Evolutionary conservation across 371 early-diverging fungal species (phyloP), one percentile per base, ranked within the genome.

Genomic region (Encephalitozoon cuniculi): DNA sequence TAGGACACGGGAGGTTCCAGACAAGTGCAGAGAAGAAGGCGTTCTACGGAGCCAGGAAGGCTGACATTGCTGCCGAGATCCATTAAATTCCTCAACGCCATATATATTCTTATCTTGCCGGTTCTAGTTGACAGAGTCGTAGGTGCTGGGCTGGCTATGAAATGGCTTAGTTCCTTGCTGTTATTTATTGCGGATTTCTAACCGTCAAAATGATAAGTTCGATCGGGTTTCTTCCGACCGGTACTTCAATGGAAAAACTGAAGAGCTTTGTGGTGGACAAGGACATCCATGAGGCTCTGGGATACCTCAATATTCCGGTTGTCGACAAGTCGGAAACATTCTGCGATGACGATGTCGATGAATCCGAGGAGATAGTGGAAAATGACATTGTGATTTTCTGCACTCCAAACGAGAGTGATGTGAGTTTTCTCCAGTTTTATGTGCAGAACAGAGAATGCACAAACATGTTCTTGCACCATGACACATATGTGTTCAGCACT

Each of bases 1-100:
- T 94, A 87, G 99, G 99, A 83, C 94, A 94, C 87, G 99, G 97
- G 88, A 93, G 99, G 85, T 97, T 96, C 96, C 97, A 99, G 89
- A 96, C 99, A 84, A 87, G 90, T 79, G 92, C 88, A 84, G 99
- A 99, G 89, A 97, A 97, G 92, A 87, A 88, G 84, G 88, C 89
- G 71, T 95, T 93, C 90, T 89, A 91, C 89, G 96, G 86, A 66
- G 81, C 75, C 39, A 75, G 75, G 53, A 87, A 87, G 81, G 75
- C 82, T 63, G 84, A 84, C 46, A 53, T 86, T 63, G 63, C 41
- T 39, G 69, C 71, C 49, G 85, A 84, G 51, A 49, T 63, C 63
- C 55, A 82, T 69, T 74, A 74, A 75, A 80, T 52, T 54, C 52
- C 59, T 70, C 78, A 70, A 75, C 21, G 21, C 7, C 21, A 46